These are phyloP conservation scores for Galium porrigens DNA, from an alignment of 305 asterid species.

Conservation along the genomic window DNA sequence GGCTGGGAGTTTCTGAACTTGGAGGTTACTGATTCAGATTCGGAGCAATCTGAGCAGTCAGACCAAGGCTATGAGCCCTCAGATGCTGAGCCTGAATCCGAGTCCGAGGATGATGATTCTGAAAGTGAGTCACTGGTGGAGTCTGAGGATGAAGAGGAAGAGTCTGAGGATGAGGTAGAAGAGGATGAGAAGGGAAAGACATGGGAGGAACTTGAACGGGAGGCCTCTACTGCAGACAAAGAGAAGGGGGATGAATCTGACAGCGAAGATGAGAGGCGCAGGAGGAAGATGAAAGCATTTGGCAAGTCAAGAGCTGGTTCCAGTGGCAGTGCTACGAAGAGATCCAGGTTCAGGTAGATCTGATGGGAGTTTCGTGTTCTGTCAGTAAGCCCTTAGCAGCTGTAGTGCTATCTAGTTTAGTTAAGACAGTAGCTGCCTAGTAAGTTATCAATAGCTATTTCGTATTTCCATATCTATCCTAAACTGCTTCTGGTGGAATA, in stretches of 20 bases:
- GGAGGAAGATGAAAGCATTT: constrained; percentile 35
- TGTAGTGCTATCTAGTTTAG: constrained; percentile 3
- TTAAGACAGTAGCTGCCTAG: constrained; percentile 9
- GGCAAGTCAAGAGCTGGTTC: constrained; percentile 39
- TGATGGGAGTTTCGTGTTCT: background rate
- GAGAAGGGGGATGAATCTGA: constrained; percentile 59
- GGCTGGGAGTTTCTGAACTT: constrained; percentile 84
- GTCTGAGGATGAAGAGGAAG: constrained; percentile 55
- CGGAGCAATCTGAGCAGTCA: constrained; percentile 42
- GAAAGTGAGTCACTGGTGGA: constrained; percentile 67
- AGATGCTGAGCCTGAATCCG: constrained; percentile 61
- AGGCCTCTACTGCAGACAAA: constrained; percentile 60
- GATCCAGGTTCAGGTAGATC: constrained; percentile 36
- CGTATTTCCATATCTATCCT: background rate
- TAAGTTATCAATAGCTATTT: constrained; percentile 3
- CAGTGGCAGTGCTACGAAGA: constrained; percentile 22
- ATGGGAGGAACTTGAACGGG: constrained; percentile 77
- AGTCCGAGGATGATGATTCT: constrained; percentile 44
- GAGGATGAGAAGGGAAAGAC: constrained; percentile 69
- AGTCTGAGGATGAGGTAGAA: constrained; percentile 29
- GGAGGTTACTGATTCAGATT: constrained; percentile 58
- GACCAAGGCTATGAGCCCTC: constrained; percentile 66
- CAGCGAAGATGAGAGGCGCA: constrained; percentile 57
- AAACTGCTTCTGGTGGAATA: constrained; percentile 2
- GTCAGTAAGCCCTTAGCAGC: constrained; percentile 3